These are phyloP conservation scores for Agrocybe praecox DNA, from an alignment of 768 basidiomycete genomes.

Conservation along the genomic window DNA sequence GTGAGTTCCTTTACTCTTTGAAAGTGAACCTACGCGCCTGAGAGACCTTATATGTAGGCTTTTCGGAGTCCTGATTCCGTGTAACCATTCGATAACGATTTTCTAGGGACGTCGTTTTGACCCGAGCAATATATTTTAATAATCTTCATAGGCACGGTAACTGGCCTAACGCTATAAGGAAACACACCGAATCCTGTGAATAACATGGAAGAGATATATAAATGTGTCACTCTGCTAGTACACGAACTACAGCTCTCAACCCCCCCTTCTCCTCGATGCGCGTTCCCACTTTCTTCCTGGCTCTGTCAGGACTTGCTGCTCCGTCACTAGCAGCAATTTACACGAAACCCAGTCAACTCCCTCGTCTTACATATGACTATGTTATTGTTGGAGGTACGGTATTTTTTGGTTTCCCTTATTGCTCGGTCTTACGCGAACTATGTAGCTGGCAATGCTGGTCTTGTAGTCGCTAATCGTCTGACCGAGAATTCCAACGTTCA, in stretches of 20 bases:
- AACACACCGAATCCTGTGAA: no score
- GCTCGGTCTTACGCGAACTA: not conserved
- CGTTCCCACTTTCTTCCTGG: not conserved
- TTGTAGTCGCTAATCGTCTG: slow-evolving; percentile 54
- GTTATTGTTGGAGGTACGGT: slow-evolving; percentile 17
- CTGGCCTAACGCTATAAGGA: no score
- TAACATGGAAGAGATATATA: no score
- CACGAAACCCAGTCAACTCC: not conserved
- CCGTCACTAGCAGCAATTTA: not conserved
- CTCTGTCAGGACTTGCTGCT: not conserved
- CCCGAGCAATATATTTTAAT: no score
- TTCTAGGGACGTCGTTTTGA: no score
- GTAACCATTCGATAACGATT: no score
- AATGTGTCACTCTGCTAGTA: no score
- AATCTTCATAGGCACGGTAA: no score
- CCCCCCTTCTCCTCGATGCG: not conserved
- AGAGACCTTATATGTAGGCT: no score
- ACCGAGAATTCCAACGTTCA: slow-evolving; percentile 48
- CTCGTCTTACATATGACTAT: slow-evolving; percentile 10
- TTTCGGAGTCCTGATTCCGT: no score
- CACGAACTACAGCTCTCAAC: not conserved
- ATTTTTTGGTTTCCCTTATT: not conserved
- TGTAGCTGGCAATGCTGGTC: slow-evolving; percentile 54
- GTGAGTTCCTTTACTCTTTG: no score
- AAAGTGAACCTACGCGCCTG: no score